phyloP scores from a whole-genome alignment of 768 basidiomycete species.

The Wakefieldia striispora region DNA sequence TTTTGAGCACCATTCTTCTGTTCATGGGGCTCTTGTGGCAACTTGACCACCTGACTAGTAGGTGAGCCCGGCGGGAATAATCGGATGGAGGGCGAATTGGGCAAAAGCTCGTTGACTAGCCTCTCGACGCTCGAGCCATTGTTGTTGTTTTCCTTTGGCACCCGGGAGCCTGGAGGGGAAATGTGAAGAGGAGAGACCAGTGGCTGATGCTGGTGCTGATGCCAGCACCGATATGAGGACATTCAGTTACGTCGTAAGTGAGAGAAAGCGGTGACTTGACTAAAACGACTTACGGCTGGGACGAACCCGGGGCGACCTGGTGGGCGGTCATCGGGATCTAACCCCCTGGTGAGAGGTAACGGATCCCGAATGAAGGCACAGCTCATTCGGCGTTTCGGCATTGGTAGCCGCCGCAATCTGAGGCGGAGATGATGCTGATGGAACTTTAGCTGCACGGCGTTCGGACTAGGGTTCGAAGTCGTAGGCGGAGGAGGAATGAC shows the following conservation, averaged over 20 bases:
- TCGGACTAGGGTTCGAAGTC: not conserved
- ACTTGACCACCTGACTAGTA: not conserved
- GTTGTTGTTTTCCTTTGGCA: not conserved
- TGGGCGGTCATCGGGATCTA: slow-evolving; percentile 8
- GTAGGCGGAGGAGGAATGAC: slow-evolving; percentile 31
- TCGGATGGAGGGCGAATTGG: slow-evolving; percentile 19
- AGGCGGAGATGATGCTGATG: slow-evolving; percentile 22
- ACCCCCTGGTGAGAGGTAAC: not conserved
- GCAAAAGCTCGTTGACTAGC: slow-evolving; percentile 16
- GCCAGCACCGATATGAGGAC: not conserved
- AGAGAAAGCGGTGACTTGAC: not conserved
- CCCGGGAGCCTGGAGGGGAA: not conserved
- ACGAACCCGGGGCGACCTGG: slow-evolving; percentile 10
- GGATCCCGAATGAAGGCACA: slow-evolving; percentile 10
- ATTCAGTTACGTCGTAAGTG: not conserved
- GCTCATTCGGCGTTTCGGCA: slow-evolving; percentile 23
- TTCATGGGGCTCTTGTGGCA: slow-evolving; percentile 2
- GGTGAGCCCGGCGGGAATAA: slow-evolving; percentile 21
- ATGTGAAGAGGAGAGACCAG: slow-evolving; percentile 6
- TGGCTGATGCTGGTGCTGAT: slow-evolving; percentile 20
- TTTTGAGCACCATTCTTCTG: not conserved
- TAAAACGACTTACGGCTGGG: slow-evolving; percentile 11
- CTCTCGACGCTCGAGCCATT: slow-evolving; percentile 15
- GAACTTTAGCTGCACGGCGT: not conserved
- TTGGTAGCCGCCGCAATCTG: slow-evolving; percentile 26